Evolutionary conservation across 2,329 filamentous ascomycete species (phyloP), one percentile per base, ranked within the genome.

Genomic region (Cladophialophora carrionii): DNA sequence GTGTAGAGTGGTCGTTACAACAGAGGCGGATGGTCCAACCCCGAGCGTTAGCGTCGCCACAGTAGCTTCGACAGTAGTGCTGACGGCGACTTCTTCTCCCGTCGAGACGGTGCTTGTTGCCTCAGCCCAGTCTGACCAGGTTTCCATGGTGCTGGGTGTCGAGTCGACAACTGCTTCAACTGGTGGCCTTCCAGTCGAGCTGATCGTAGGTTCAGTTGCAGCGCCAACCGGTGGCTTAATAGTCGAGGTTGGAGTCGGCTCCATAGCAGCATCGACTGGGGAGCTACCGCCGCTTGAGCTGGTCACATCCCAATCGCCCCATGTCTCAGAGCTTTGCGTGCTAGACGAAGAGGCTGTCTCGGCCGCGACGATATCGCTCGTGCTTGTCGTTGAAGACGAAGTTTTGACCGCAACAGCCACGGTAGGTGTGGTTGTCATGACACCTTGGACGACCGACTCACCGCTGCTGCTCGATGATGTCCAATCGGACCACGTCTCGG

Each of bases 1-100:
- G 52, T 53, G 64, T 48, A 69, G 60, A 17, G 67, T 69, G n/a
- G 67, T 69, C 9, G 67, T 69, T n/a, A 69, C 31, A 4, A 69
- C 64, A 2, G 67, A 66, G 22, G 64, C 64, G 6, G 64, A 64
- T 43, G 56, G n/a, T n/a, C 67, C 67, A 31, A 31, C 22, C 5
- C 67, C 67, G 17, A 69, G 34, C 12, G 67, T 69, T 56, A 69
- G 43, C 22, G 67, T 69, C 17, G 61, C 46, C 7, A 62, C 62
- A 5, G 61, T 52, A 17, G 61, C 62, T 43, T 63, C 67, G 17
- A 69, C 62, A 31, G 54, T 64, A 6, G 64, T 65, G 41, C 64
- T 69, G 37, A 67, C 59, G 10, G 61, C 59, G 48, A 62, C 51
- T 31, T 56, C 52, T 48, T 63, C 61, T n/a, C 54, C 62, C 1